Evolutionary conservation across 345 rosid species (phyloP), one percentile per base, ranked within the genome.

Genomic region (Citrus inodora): DNA sequence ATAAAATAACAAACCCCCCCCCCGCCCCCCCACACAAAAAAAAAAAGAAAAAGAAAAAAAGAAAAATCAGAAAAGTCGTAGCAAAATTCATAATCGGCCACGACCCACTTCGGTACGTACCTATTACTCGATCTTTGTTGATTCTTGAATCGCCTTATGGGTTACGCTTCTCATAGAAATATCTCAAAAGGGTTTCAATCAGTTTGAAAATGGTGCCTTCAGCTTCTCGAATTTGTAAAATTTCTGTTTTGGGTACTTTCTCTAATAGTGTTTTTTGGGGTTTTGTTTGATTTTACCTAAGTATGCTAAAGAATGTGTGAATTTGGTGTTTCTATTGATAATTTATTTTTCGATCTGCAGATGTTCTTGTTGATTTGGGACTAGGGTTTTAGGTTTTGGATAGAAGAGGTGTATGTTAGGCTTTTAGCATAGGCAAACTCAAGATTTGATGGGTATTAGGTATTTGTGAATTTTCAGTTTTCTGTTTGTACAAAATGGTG

Each of bases 401-500:
- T 61, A 25, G 30, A 58, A 55, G 74, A 70, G 76, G 25, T 74
- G 78, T 56, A 25, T 81, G 71, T 63, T 46, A 11, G 17, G 16
- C 16, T 46, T 46, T 46, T 78, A 46, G 37, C 59, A 58, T 81
- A 74, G 55, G 59, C 68, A 80, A 77, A 70, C 75, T 66, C 46
- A 63, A 63, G 74, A 70, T 80, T 83, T 79, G 65, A 73, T 71
- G 58, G 46, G 35, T 77, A 46, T 60, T 74, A 74, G 61, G 60
- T 56, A 73, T 48, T 35, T 37, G 65, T 62, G 38, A 51, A 64
- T 75, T 70, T 61, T 13, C 37, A 30, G 61, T 70, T 40, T 74
- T 17, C 40, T 27, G 58, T 27, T 71, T 69, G 73, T 56, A n/a
- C 60, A 84, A 77, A 70, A 90, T 87, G 90, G 71, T 75, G 78